Evolutionary conservation across 495 filamentous ascomycete genomes (phyloP).

Genomic region (Talaromyces stipitatus): DNA sequence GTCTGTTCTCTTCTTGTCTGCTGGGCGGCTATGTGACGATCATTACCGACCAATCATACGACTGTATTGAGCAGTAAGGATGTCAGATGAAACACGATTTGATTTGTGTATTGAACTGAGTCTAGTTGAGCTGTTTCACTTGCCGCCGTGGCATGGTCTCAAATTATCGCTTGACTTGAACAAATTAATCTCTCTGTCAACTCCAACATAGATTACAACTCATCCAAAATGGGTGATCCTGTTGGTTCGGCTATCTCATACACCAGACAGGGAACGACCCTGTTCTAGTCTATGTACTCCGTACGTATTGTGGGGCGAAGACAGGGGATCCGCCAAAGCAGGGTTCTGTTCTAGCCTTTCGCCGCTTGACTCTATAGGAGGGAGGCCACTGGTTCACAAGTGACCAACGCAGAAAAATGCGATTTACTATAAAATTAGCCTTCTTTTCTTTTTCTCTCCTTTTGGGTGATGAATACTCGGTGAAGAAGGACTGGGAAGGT

Average conservation of each 20-base stretch:
- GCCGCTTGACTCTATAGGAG: not conserved
- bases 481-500: not conserved
- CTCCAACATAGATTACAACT: not conserved
- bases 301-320: slow-evolving; percentile 3
- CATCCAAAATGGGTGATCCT: not conserved
- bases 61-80: not conserved
- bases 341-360: slow-evolving; percentile 2
- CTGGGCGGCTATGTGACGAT: not conserved
- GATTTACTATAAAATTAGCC: not conserved
- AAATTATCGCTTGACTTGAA: not conserved
- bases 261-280: not conserved
- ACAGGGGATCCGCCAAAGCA: slow-evolving; percentile 1
- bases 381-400: slow-evolving; percentile 5
- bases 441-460: not conserved
- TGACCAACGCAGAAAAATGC: slow-evolving; percentile 4
- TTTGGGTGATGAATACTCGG: not conserved
- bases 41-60: not conserved
- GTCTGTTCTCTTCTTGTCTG: not conserved
- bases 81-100: not conserved
- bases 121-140: slow-evolving; percentile 1
- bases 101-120: not conserved
- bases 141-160: slow-evolving; percentile 1
- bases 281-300: not conserved
- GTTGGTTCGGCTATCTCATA: not conserved
- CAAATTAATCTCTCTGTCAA: not conserved